Evolutionary conservation across 73 alveolate species (phyloP), one percentile per base, ranked within the genome.

Genomic region (Uronychia binucleata): DNA sequence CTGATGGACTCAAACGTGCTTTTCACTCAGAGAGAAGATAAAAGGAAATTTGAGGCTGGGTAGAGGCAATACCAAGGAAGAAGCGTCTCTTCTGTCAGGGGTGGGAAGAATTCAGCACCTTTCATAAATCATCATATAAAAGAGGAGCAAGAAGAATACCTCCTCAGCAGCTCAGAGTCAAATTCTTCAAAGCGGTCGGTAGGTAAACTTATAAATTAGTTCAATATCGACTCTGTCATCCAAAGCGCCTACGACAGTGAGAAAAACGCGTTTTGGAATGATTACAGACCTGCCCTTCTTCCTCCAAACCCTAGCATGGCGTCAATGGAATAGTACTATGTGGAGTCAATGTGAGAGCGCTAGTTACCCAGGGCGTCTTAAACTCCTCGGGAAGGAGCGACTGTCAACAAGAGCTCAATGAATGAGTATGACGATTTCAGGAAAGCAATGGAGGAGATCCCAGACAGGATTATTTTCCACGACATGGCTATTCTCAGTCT

Each of bases 241-340:
- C 79, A 77, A 58, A 57, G 82, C 60, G 85, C 58, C 27, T 85
- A 85, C 58, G 78, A 85, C 32, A 77, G 86, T 31, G 91, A 85
- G 74, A 85, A 85, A 76, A 85, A 85, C 31, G 76, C 78, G 1
- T 19, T 27, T 1, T 85, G 91, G 91, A 30, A 33, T 26, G 30
- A 57, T 0, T 33, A 85, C 28, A 30, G 57, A 74, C 75, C 74
- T 1, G 75, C 35, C 33, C 14, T 81, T 33, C 75, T 33, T 1
- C 74, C 33, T 28, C 81, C 82, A 1, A 11, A 31, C n/a, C 83
- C 83, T 35, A 77, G 81, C 1, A 81, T 57, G 59, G 86, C 80
- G 1, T 77, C 86, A 27, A 80, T 33, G 0, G 86, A 85, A 57
- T 5, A 46, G 67, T 19, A 46, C 19, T 5, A 75, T 35, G 77